Base-by-base conservation (phyloP, 2,329 filamentous ascomycete species). In the Graphilbum sp. region DNA sequence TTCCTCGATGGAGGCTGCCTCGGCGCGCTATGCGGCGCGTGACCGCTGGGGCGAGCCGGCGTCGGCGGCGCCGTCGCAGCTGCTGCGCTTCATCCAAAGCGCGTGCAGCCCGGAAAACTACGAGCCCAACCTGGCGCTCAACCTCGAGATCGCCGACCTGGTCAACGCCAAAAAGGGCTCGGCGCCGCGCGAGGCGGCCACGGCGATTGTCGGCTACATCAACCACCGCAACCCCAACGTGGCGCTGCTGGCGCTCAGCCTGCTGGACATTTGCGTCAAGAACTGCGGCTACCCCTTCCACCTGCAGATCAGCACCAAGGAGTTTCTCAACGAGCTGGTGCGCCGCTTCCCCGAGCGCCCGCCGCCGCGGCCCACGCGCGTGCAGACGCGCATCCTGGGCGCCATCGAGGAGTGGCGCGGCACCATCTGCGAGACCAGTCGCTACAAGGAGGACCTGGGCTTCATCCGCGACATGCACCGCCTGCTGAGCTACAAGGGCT, bases 251-350 rank as follows among this genome's bases (percentile, higher is more conserved):
- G 88, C 90, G 42, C 70, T 96, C 53, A 78, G 79, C 63, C 74
- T 98, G 48, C 82, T 98, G 54, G 90, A 98, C 57, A 96, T 96
- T 46, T 96, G 90, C 60, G 90, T 96, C 60, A 98, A 98, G 67
- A 98, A 98, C 63, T 98, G 90, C 69, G 90, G 90, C 50, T 98
- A 98, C 56, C 87, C 90, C 1, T 98, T 98, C 60, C 90, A 98
- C 54, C 75, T 98, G 41, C 90, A 98, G 60, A 95, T 98, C 55
- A 87, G 83, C 59, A 96, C 90, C 48, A 98, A 98, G 59, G 90
- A 98, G 53, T 98, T 98, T 51, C 75, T 98, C 50, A 98, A 98
- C 61, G 90, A 98, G 64, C 76, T 98, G 43, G 90, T 98, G 44
- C 78, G 90, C 48, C 75, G 90, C 47, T 98, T 98, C 52, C 90